These are phyloP conservation scores for Penicillium bialowiezense DNA, from an alignment of 495 filamentous ascomycete species.

Conservation along the genomic window DNA sequence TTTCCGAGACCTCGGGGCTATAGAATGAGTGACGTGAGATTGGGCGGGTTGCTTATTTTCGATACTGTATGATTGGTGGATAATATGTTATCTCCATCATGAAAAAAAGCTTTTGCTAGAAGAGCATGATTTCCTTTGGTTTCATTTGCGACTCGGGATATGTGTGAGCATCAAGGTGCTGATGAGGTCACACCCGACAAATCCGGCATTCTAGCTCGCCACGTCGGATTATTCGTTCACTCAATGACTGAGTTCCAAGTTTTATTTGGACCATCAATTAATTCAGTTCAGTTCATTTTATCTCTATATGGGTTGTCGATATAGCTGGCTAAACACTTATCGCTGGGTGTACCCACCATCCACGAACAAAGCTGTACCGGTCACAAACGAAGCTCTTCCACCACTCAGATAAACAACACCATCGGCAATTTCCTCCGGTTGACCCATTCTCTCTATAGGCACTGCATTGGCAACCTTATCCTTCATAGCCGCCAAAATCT, in stretches of 20 bases:
- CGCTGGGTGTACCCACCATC: constrained; percentile 41
- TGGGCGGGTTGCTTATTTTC: not conserved
- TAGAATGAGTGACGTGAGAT: not conserved
- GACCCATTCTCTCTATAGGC: constrained; percentile 41
- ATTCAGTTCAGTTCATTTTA: too few relatives aligned
- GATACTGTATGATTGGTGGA: not conserved
- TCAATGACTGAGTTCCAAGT: too few relatives aligned
- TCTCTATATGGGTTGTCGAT: too few relatives aligned
- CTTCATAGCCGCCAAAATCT: constrained; percentile 21
- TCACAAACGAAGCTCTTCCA: constrained; percentile 38
- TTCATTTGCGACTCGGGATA: too few relatives aligned
- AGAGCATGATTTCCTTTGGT: too few relatives aligned
- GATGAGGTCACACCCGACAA: constrained; percentile 10
- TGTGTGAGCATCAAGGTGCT: not conserved
- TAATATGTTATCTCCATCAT: not conserved
- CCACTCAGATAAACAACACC: constrained; percentile 42
- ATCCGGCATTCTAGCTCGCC: too few relatives aligned
- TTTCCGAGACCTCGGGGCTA: not conserved
- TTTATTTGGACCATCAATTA: too few relatives aligned
- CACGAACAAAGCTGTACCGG: constrained; percentile 40
- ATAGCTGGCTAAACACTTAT: not conserved
- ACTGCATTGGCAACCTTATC: constrained; percentile 30
- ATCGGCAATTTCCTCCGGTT: constrained; percentile 41
- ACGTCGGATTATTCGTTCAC: too few relatives aligned
- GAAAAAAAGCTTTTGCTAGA: too few relatives aligned